Percentiles rank a stretch among this genome's conserved stretches.
These are phyloP conservation scores for Rugonectria rugulosa DNA, from an alignment of 2,329 filamentous ascomycete genomes.

Conservation along the genomic window DNA sequence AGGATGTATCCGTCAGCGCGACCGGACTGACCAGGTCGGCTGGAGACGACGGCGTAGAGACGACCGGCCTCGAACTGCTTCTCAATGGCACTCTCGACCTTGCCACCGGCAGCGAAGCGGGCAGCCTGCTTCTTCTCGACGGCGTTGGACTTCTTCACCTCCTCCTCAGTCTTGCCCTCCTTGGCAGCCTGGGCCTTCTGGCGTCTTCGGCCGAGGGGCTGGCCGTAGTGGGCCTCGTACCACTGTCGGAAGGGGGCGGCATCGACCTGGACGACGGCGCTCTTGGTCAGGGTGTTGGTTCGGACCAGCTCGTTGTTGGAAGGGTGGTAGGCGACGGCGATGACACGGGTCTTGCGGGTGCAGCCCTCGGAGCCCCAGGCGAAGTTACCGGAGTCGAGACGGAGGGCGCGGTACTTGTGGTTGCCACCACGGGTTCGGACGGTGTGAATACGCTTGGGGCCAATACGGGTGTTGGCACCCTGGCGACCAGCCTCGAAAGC, in stretches of 20 bases:
- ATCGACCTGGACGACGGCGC: slow-evolving; percentile 98
- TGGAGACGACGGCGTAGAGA: slow-evolving; percentile 91
- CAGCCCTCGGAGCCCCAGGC: slow-evolving; percentile 98
- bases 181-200: slow-evolving; percentile 76
- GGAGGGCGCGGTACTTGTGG: slow-evolving; percentile 99
- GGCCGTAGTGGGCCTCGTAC: slow-evolving; percentile 99
- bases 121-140: slow-evolving; percentile 97
- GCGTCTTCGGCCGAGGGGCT: slow-evolving; percentile 86
- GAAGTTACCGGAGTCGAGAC: slow-evolving; percentile 99
- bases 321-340: slow-evolving; percentile 97
- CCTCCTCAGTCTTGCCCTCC: slow-evolving; percentile 70
- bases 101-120: slow-evolving; percentile 82
- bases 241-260: slow-evolving; percentile 99
- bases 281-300: slow-evolving; percentile 99
- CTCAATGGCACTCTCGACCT: slow-evolving; percentile 93
- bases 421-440: slow-evolving; percentile 98
- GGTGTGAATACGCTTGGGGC: slow-evolving; percentile 93
- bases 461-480: slow-evolving; percentile 99
- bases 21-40: slow-evolving; percentile 95
- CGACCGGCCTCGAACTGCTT: slow-evolving; percentile 99
- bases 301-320: slow-evolving; percentile 99
- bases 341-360: slow-evolving; percentile 99
- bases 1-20: slow-evolving; percentile 97
- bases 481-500: slow-evolving; percentile 99
- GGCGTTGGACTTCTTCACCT: slow-evolving; percentile 91